A percentile compares a stretch with the other conserved stretches of the same genome.
Evolutionary conservation across 2,329 filamentous ascomycete genomes (phyloP).

Genomic region (Pyrenophora tritici-repentis): DNA sequence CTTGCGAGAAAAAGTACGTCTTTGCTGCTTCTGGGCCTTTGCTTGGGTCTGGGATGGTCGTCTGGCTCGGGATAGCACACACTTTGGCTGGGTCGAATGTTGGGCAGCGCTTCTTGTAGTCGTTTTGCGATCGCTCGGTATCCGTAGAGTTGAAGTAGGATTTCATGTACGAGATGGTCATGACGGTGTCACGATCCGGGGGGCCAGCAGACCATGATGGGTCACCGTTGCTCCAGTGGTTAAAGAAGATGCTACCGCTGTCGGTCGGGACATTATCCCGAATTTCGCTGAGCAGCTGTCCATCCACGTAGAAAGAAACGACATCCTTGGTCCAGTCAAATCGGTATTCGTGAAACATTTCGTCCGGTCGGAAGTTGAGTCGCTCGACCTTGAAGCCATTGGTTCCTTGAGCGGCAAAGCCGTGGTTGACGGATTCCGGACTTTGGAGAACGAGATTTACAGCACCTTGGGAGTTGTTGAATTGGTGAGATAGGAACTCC

Average conservation of each 20-base stretch:
- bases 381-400: slow-evolving; percentile 62
- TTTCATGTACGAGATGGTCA: slow-evolving; percentile 72
- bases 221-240: slow-evolving; percentile 81
- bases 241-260: slow-evolving; percentile 70
- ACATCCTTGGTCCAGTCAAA: slow-evolving; percentile 70
- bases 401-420: slow-evolving; percentile 67
- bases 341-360: slow-evolving; percentile 75
- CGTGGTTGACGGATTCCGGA: slow-evolving; percentile 59
- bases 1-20: slow-evolving; percentile 45
- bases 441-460: slow-evolving; percentile 80
- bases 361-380: slow-evolving; percentile 69
- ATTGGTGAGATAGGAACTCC: slow-evolving; percentile 74
- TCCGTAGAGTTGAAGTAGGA: slow-evolving; percentile 77
- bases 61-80: slow-evolving; percentile 44
- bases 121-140: slow-evolving; percentile 31
- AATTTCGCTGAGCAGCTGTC: slow-evolving; percentile 61
- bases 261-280: slow-evolving; percentile 61
- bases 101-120: slow-evolving; percentile 40
- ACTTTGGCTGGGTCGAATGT: slow-evolving; percentile 34
- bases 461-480: slow-evolving; percentile 61
- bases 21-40: slow-evolving; percentile 32
- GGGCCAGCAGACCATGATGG: slow-evolving; percentile 72
- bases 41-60: slow-evolving; percentile 33
- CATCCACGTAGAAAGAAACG: slow-evolving; percentile 74
- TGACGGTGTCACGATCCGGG: slow-evolving; percentile 63